Evolutionary conservation across 129 eudicot species (phyloP).

Genomic region (Oenanthe sinensis): DNA sequence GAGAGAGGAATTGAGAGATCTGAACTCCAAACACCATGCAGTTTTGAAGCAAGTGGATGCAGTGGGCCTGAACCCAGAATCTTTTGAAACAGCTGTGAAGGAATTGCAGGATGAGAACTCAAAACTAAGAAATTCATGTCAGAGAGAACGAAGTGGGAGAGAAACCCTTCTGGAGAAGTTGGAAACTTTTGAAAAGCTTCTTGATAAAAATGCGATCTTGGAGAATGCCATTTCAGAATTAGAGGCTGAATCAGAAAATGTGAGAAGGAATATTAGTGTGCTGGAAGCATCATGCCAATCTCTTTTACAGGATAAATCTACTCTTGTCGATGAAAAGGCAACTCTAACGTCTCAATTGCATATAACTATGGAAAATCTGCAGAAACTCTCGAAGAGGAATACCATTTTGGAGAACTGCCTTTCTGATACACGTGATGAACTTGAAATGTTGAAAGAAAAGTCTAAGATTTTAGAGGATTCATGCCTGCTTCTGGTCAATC

Average conservation of each 20-base stretch:
- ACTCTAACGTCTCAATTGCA: slow-evolving; percentile 46
- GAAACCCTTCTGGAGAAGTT: slow-evolving; percentile 53
- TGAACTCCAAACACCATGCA: slow-evolving; percentile 41
- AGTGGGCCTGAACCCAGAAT: slow-evolving; percentile 54
- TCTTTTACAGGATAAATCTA: slow-evolving; percentile 63
- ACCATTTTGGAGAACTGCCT: slow-evolving; percentile 60
- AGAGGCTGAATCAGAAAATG: slow-evolving; percentile 59
- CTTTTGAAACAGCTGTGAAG: slow-evolving; percentile 51
- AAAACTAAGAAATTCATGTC: slow-evolving; percentile 42
- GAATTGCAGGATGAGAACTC: slow-evolving; percentile 60
- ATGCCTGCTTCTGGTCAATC: slow-evolving; percentile 53
- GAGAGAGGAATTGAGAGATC: slow-evolving; percentile 65
- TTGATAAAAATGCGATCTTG: slow-evolving; percentile 59
- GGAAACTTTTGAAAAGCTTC: slow-evolving; percentile 55
- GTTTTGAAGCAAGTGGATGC: slow-evolving; percentile 52
- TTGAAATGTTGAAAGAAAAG: slow-evolving; percentile 56
- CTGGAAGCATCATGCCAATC: slow-evolving; percentile 58
- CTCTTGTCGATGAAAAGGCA: slow-evolving; percentile 57
- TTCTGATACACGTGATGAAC: slow-evolving; percentile 56
- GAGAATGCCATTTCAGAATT: slow-evolving; percentile 69
- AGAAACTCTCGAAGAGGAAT: slow-evolving; percentile 49
- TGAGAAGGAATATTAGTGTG: slow-evolving; percentile 42
- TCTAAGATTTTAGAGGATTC: slow-evolving; percentile 68
- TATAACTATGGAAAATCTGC: slow-evolving; percentile 53
- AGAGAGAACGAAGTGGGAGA: slow-evolving; percentile 48